Percentiles rank a stretch among this genome's conserved stretches.
phyloP scores from a whole-genome alignment of 2,329 filamentous ascomycete genomes.

The Colletotrichum sp. region DNA sequence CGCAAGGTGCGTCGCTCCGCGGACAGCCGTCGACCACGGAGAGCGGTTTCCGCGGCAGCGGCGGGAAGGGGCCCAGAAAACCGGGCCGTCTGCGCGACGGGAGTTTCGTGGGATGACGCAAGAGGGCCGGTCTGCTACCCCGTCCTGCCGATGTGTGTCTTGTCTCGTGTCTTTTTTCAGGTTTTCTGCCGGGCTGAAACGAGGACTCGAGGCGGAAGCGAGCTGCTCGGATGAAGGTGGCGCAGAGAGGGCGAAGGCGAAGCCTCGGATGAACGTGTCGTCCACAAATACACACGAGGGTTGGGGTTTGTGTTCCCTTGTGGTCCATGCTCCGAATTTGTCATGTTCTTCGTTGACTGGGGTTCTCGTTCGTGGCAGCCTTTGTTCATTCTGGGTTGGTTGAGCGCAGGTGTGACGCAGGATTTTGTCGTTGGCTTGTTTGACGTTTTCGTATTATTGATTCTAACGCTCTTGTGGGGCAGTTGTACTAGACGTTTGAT shows the following conservation, averaged over 20 bases:
- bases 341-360: not conserved
- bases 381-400: no score
- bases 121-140: not conserved
- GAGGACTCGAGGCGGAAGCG: not conserved
- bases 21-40: not conserved
- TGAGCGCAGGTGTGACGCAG: not conserved
- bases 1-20: not conserved
- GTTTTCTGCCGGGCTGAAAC: not conserved
- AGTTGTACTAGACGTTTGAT: not conserved
- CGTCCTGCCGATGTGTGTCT: no score
- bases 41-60: not conserved
- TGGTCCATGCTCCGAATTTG: not conserved
- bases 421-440: not conserved
- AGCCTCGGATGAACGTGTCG: not conserved
- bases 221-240: not conserved
- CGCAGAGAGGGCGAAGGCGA: not conserved
- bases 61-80: not conserved
- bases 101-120: accelerated
- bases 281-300: not conserved
- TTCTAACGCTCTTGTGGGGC: not conserved
- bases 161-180: not conserved
- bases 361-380: not conserved
- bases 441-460: not conserved
- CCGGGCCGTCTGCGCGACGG: accelerated
- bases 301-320: not conserved